A percentile compares a stretch with the other conserved stretches of the same genome.
Conservation (phyloP, 2,329 filamentous ascomycete genomes). For the Pseudophaeomoniella oleicola region DNA sequence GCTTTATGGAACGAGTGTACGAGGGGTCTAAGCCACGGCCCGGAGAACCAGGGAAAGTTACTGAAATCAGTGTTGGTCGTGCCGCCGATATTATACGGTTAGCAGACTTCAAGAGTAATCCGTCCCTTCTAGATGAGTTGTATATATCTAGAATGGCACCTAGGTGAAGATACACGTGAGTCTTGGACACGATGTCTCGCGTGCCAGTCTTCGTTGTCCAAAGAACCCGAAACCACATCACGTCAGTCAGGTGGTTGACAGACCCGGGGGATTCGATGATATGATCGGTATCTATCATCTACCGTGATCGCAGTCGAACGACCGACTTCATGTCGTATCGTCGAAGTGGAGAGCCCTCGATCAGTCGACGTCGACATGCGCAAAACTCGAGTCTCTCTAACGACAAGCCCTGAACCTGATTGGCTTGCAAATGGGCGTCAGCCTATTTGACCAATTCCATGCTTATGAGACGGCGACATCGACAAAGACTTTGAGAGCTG, state of each 20-base stretch:
- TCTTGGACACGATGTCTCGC: background rate
- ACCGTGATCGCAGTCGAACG: too few relatives aligned
- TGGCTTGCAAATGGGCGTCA: too few relatives aligned
- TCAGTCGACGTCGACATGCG: too few relatives aligned
- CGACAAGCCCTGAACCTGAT: too few relatives aligned
- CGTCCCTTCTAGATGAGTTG: slow-evolving; percentile 13
- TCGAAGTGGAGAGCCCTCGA: too few relatives aligned
- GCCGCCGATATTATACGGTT: slow-evolving; percentile 14
- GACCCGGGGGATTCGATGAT: too few relatives aligned
- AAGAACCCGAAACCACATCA: background rate
- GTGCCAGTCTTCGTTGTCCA: background rate
- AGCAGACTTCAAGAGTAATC: slow-evolving; percentile 12
- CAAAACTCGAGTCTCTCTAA: too few relatives aligned
- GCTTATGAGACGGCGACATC: too few relatives aligned
- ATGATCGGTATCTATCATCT: too few relatives aligned
- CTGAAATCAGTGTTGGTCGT: slow-evolving; percentile 16
- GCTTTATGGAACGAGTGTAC: slow-evolving; percentile 16
- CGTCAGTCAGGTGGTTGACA: background rate
- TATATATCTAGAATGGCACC: background rate
- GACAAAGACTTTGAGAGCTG: too few relatives aligned
- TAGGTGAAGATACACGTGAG: background rate
- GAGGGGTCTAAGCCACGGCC: slow-evolving; percentile 2
- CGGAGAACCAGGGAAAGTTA: slow-evolving; percentile 9
- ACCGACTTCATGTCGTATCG: too few relatives aligned
- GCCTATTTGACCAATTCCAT: too few relatives aligned